Evolutionary conservation across 164 flowering plant species (phyloP).

Genomic region (Aristolochia contorta): DNA sequence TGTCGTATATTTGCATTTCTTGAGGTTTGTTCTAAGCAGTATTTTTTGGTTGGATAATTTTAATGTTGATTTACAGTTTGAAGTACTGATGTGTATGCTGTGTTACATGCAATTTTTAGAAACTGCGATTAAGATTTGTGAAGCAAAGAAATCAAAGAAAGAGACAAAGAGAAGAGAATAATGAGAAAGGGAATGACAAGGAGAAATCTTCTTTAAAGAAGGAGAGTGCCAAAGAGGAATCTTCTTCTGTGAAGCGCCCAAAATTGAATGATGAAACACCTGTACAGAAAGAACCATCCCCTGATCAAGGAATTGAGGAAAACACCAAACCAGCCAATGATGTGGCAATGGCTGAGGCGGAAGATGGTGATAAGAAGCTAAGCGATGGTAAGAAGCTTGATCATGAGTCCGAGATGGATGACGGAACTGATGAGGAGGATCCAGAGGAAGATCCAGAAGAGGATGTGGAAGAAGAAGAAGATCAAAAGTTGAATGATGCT

Average conservation of each 20-base stretch:
- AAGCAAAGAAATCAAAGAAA: constrained; percentile 58
- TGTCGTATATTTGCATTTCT: constrained; percentile 63
- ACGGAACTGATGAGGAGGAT: constrained; percentile 45
- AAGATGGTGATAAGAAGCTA: constrained; percentile 17
- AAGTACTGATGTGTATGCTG: too few species aligned
- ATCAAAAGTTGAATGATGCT: constrained; percentile 31
- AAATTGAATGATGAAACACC: constrained; percentile 29
- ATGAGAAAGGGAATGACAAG: constrained; percentile 29
- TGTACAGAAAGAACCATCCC: constrained; percentile 24
- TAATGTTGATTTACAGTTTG: too few species aligned
- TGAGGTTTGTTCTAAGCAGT: constrained; percentile 45
- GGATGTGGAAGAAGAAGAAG: constrained; percentile 27
- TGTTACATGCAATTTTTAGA: constrained; percentile 24
- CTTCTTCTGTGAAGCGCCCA: constrained; percentile 28
- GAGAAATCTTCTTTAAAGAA: constrained; percentile 15
- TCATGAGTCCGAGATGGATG: constrained; percentile 15
- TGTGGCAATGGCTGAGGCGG: constrained; percentile 13
- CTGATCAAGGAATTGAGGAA: constrained; percentile 1
- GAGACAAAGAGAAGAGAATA: constrained; percentile 52
- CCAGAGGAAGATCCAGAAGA: constrained; percentile 59
- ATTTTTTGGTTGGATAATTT: neutral
- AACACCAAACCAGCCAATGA: constrained; percentile 16
- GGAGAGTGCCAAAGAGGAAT: too few species aligned
- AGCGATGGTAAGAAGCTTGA: constrained; percentile 17
- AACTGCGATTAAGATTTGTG: constrained; percentile 48